Conservation (phyloP, 306 rosid genomes). For the Fagus sylvatica region DNA sequence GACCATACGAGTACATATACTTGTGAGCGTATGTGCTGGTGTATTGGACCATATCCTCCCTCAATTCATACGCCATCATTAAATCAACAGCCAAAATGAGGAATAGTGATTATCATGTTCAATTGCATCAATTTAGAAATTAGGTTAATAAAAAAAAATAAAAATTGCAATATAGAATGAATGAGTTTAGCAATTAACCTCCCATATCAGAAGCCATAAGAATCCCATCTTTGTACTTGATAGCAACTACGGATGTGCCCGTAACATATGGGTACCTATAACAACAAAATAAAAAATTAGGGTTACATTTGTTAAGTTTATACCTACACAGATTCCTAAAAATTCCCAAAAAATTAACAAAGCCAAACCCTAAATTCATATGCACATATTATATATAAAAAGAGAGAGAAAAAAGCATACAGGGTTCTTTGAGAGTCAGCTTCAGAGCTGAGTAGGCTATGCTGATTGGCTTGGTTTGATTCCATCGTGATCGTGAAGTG, state of each 20-base stretch:
- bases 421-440: slow-evolving; percentile 62
- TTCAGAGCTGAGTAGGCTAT: slow-evolving; percentile 28
- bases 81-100: not conserved
- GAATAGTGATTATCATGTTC: not conserved
- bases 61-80: not conserved
- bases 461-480: slow-evolving; percentile 28
- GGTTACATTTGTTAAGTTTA: not conserved
- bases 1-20: no score
- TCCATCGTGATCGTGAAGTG: slow-evolving; percentile 25
- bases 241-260: slow-evolving; percentile 85
- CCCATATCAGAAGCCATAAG: slow-evolving; percentile 95
- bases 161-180: not conserved
- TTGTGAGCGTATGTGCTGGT: no score
- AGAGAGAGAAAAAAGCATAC: slow-evolving; percentile 32
- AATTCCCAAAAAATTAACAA: slow-evolving; percentile 5
- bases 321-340: not conserved
- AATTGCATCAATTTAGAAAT: not conserved
- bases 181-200: slow-evolving; percentile 49
- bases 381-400: no score
- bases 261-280: slow-evolving; percentile 89
- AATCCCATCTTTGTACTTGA: slow-evolving; percentile 94
- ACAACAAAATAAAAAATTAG: slow-evolving; percentile 3
- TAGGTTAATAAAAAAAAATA: not conserved
- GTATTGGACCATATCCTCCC: no score
- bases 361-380: not conserved